Evolutionary conservation across 2,329 filamentous ascomycete genomes (phyloP), one percentile per base, ranked within the genome.

Genomic region (Aureobasidium mangrovei): DNA sequence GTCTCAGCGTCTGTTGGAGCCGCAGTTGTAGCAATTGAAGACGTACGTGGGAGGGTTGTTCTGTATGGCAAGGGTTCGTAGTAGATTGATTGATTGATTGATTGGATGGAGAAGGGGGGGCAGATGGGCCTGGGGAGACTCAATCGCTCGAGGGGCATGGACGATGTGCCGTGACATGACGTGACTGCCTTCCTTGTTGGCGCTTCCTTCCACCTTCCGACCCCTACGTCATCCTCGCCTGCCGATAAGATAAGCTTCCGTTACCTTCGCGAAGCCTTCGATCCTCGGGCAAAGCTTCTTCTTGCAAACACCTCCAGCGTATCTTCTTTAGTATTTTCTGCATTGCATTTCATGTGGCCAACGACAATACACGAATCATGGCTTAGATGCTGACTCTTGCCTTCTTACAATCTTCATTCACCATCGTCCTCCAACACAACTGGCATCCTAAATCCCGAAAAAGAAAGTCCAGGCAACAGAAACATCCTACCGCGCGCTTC

Each of bases 381-480:
- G 18, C 18, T 18, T 18, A 18, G 18, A 18, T 18, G 18, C 18
- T 18, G 18, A 18, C 18, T 18, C 18, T 18, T 18, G 18, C 18
- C 18, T 18, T 18, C 18, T 18, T 18, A 18, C 18, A 18, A 18
- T 18, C 18, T 18, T 18, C 18, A 18, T 18, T 18, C 18, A 18
- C 18, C 18, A 18, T 18, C 18, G 18, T 18, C 18, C 18, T 18
- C 18, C 18, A 18, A 18, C 18, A 18, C 18, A 3, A 51, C 10
- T 28, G 47, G 31, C 24, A 51, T 41, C 0, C 28, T 33, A 3
- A 51, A 51, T 2, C 38, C 47, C 7, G 47, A 51, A 3, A 51
- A 51, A 3, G 47, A 51, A 28, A 51, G 18, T 7, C 47, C 38
- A 51, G 47, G 47, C 38, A 51, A 51, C 47, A 51, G 33, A 29